These are phyloP conservation scores for Gentiana straminea DNA, from an alignment of 257 asterid genomes.

Conservation along the genomic window DNA sequence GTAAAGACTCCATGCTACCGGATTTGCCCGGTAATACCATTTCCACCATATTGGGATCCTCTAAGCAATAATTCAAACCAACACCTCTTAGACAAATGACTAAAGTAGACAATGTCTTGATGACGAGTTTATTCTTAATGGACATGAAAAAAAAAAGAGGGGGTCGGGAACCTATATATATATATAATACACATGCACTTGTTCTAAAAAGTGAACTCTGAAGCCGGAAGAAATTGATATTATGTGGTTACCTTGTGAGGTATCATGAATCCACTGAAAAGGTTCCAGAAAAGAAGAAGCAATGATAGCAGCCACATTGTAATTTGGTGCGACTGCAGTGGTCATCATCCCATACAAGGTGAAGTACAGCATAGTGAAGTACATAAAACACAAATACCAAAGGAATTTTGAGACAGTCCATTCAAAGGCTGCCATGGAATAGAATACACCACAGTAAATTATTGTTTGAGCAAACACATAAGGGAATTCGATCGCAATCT, in stretches of 20 bases:
- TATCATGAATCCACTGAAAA: conserved; percentile 91
- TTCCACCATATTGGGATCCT: conserved; percentile 94
- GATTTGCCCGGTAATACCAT: conserved; percentile 98
- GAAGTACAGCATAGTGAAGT: conserved; percentile 77
- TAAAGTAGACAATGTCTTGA: too few species aligned
- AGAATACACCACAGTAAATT: conserved; percentile 60
- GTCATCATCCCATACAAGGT: conserved; percentile 98
- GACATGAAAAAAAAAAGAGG: too few species aligned
- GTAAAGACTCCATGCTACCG: conserved; percentile 85
- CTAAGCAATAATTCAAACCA: conserved; percentile 19
- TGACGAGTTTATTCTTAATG: too few species aligned
- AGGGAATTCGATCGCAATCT: conserved; percentile 88
- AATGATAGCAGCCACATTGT: conserved; percentile 78
- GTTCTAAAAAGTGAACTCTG: too few species aligned
- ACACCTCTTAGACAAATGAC: too few species aligned
- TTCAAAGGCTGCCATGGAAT: conserved; percentile 77
- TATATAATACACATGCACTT: too few species aligned
- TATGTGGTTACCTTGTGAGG: conserved; percentile 70
- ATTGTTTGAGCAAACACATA: conserved; percentile 62
- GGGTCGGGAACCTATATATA: too few species aligned
- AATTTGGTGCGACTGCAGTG: conserved; percentile 89
- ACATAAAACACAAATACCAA: conserved; percentile 70
- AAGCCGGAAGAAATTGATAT: too few species aligned
- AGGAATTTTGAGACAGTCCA: conserved; percentile 55
- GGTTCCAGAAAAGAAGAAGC: conserved; percentile 93